phyloP scores from a whole-genome alignment of 345 rosid genomes.

The Eucalyptus marginata region DNA sequence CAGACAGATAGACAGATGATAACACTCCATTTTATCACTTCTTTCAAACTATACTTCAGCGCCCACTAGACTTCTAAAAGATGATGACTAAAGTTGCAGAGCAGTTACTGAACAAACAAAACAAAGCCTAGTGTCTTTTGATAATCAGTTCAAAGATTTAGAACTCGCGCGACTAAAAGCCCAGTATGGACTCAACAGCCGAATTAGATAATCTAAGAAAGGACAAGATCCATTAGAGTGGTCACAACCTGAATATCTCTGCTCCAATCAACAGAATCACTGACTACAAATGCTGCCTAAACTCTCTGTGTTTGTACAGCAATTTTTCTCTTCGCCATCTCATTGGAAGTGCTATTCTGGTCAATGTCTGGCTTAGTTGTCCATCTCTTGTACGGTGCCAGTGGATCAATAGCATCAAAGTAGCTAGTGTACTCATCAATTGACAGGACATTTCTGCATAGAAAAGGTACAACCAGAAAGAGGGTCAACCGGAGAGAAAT shows the following conservation, averaged over 20 bases:
- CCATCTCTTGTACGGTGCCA: no score
- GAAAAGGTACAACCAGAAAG: no score
- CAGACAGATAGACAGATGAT: neutral
- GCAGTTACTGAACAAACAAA: neutral
- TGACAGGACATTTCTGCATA: no score
- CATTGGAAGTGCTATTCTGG: no score
- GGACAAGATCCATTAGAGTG: neutral
- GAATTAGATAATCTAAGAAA: neutral
- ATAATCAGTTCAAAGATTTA: neutral
- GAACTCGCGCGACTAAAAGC: neutral
- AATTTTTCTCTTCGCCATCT: no score
- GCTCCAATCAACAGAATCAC: no score
- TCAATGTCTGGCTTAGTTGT: no score
- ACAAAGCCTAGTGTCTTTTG: neutral
- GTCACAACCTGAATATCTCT: slow-evolving; percentile 31
- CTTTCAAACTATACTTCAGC: neutral
- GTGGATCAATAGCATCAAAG: no score
- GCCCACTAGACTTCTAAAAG: neutral
- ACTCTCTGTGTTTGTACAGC: no score
- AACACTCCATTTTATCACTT: neutral
- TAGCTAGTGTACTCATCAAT: no score
- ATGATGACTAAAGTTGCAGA: neutral
- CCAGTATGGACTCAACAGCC: neutral
- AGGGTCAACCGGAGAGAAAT: no score
- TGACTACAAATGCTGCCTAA: no score